phyloP scores from a whole-genome alignment of 371 early-diverging fungal species.

The Batrachochytrium dendrobatidis region DNA sequence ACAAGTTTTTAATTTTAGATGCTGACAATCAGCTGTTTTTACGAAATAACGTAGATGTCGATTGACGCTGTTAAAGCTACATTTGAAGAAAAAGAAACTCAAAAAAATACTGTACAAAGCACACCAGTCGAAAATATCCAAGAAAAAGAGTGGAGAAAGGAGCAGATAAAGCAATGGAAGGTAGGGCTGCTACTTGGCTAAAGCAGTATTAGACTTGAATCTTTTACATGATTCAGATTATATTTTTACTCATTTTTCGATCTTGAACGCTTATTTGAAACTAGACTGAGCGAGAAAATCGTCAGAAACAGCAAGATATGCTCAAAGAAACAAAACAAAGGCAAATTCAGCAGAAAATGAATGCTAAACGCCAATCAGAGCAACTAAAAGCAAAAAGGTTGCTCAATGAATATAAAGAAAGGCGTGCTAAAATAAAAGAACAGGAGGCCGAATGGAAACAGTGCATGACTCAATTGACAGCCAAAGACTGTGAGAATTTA shows the following conservation, averaged over 20 bases:
- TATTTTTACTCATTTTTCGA: too few species aligned
- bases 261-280: too few species aligned
- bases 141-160: constrained; percentile 1
- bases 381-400: background rate
- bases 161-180: constrained; percentile 3
- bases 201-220: background rate
- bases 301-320: constrained; percentile 12
- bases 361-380: constrained; percentile 10
- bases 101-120: constrained; percentile 7
- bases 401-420: too few species aligned
- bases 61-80: background rate
- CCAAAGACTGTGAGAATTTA: background rate
- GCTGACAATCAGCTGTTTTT: background rate
- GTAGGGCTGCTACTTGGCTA: constrained; percentile 1
- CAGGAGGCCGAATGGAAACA: background rate
- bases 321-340: constrained; percentile 6
- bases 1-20: background rate
- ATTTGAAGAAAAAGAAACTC: background rate
- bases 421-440: constrained; percentile 7
- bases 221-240: too few species aligned
- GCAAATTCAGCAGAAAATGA: background rate
- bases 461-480: background rate
- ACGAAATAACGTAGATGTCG: background rate
- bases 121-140: background rate
- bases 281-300: too few species aligned